Evolutionary conservation across 2,329 filamentous ascomycete genomes (phyloP).

Genomic region (Phialophora expanda): DNA sequence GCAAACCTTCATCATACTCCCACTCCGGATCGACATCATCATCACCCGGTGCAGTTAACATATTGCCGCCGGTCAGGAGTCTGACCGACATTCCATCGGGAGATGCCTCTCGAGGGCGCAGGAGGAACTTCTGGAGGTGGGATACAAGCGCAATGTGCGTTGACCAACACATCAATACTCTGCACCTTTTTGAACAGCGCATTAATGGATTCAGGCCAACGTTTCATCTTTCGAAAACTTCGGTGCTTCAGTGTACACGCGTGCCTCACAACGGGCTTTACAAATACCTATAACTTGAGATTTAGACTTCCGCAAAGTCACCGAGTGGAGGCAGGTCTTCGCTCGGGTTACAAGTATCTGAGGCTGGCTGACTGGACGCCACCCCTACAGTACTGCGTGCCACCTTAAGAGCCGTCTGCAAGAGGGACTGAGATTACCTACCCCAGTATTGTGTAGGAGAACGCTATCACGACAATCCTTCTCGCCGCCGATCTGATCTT

Average conservation of each 20-base stretch:
- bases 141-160: background rate
- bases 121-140: background rate
- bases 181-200: background rate
- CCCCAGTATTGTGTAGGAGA: background rate
- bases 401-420: background rate
- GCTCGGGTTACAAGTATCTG: background rate
- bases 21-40: slow-evolving; percentile 17
- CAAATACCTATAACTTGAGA: background rate
- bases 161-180: background rate
- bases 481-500: background rate
- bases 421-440: background rate
- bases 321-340: background rate
- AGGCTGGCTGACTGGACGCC: background rate
- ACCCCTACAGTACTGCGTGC: background rate
- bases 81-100: background rate
- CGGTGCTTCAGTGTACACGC: background rate
- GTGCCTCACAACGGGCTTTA: background rate
- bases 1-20: slow-evolving; percentile 2
- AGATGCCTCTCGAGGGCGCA: background rate
- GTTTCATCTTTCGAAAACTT: background rate
- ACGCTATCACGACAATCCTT: background rate
- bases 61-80: background rate
- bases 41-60: slow-evolving; percentile 2
- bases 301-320: background rate
- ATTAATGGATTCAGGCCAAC: background rate